Evolutionary conservation across 306 rosid genomes (phyloP).

Genomic region (Malus fusca): DNA sequence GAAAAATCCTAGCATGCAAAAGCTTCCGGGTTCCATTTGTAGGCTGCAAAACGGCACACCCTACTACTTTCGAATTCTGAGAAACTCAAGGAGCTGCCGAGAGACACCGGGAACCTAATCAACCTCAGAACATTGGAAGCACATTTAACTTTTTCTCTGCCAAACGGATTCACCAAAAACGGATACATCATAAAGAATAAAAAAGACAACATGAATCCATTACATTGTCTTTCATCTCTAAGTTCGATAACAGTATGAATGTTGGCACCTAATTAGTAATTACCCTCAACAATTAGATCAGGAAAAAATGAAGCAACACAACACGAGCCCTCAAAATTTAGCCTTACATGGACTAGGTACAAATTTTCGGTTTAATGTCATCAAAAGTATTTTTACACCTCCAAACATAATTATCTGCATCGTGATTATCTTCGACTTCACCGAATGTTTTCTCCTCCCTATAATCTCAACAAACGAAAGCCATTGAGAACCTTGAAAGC

Average conservation of each 20-base stretch:
- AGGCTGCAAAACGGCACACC: constrained; percentile 20
- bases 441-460: constrained; percentile 19
- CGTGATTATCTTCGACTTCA: constrained; percentile 11
- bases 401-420: constrained; percentile 15
- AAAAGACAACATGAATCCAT: neutral
- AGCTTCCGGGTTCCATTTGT: constrained; percentile 22
- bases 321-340: constrained; percentile 14
- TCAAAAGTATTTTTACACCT: constrained; percentile 16
- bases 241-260: neutral
- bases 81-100: constrained; percentile 22
- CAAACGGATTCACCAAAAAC: too few relatives aligned
- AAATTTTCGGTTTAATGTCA: constrained; percentile 16
- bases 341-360: constrained; percentile 26
- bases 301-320: neutral
- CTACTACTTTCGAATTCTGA: constrained; percentile 9
- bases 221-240: too few relatives aligned
- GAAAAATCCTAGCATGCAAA: neutral
- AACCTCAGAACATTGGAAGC: constrained; percentile 14
- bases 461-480: constrained; percentile 1
- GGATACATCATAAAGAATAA: neutral
- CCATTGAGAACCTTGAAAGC: constrained; percentile 23
- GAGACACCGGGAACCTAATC: constrained; percentile 11
- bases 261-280: neutral
- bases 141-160: too few relatives aligned
- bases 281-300: neutral